Evolutionary conservation across 139 green algal genomes (phyloP).

Genomic region (Monoraphidium neglectum): DNA sequence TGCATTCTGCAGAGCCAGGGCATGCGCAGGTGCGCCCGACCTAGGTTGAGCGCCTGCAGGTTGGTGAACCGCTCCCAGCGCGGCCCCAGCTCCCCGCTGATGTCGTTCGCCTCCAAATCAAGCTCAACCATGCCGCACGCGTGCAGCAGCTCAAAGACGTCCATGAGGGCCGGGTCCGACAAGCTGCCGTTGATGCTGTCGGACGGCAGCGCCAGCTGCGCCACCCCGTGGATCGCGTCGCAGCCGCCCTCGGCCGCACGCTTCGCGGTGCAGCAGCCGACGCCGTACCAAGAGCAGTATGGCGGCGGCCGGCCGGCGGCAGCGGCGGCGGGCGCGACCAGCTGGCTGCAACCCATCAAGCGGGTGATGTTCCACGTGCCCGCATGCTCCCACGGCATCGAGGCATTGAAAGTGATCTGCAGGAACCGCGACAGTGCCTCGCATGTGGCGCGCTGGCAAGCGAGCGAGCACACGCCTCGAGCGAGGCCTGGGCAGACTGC

Average conservation of each 20-base stretch:
- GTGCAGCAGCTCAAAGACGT: slow-evolving; percentile 16
- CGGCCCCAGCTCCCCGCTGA: slow-evolving; percentile 3
- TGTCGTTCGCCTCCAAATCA: slow-evolving; percentile 19
- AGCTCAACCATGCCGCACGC: slow-evolving; percentile 18
- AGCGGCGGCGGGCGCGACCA: neutral
- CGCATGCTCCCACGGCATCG: too few relatives aligned
- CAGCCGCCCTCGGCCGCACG: neutral
- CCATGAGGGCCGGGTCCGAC: neutral
- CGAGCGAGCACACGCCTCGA: too few relatives aligned
- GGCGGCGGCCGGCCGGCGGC: neutral
- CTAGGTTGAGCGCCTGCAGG: slow-evolving; percentile 14
- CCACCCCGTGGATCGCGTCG: neutral
- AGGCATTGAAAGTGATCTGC: too few relatives aligned
- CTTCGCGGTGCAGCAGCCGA: slow-evolving; percentile 12
- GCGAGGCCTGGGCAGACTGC: too few relatives aligned
- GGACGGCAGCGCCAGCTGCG: neutral
- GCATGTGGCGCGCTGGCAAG: too few relatives aligned
- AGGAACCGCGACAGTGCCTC: too few relatives aligned
- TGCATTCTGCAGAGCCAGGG: too few relatives aligned
- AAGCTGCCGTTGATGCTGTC: slow-evolving; percentile 22
- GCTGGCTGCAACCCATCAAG: neutral
- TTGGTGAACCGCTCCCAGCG: neutral
- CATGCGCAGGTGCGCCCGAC: neutral
- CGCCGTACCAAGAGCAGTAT: slow-evolving; percentile 29
- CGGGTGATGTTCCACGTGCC: slow-evolving; percentile 12